A percentile compares a stretch with the other conserved stretches of the same genome.
Evolutionary conservation across 2,329 filamentous ascomycete genomes (phyloP).

Genomic region (Teratosphaeria epicoccoides): DNA sequence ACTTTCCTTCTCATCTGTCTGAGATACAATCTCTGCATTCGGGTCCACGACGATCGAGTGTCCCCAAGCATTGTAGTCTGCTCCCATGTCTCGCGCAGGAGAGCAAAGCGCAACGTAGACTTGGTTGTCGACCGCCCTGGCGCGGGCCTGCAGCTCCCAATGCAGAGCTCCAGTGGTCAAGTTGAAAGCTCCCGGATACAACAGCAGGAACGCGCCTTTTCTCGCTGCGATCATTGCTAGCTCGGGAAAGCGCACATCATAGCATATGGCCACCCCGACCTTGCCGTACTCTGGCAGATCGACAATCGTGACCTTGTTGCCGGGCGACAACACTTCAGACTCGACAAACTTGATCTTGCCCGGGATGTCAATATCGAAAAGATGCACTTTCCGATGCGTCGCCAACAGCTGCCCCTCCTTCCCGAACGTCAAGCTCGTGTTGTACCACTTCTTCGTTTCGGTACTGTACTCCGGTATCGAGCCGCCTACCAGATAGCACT

Average conservation of each 20-base stretch:
- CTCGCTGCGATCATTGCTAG: slow-evolving; percentile 80
- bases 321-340: slow-evolving; percentile 76
- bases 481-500: slow-evolving; percentile 75
- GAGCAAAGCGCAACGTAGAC: slow-evolving; percentile 87
- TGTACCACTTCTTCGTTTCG: slow-evolving; percentile 65
- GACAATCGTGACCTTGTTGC: slow-evolving; percentile 74
- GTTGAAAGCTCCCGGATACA: slow-evolving; percentile 98
- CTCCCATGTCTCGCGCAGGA: slow-evolving; percentile 67
- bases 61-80: slow-evolving; percentile 80
- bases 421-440: slow-evolving; percentile 76
- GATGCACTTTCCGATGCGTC: slow-evolving; percentile 83
- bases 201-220: slow-evolving; percentile 71
- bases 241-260: slow-evolving; percentile 94
- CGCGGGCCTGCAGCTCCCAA: slow-evolving; percentile 75
- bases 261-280: slow-evolving; percentile 87
- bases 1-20: slow-evolving; percentile 68
- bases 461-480: slow-evolving; percentile 78
- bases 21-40: slow-evolving; percentile 67
- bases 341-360: slow-evolving; percentile 88
- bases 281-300: slow-evolving; percentile 82
- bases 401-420: slow-evolving; percentile 71
- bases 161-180: slow-evolving; percentile 83
- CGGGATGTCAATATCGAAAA: slow-evolving; percentile 97
- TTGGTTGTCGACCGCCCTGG: slow-evolving; percentile 86
- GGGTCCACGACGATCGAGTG: slow-evolving; percentile 85